phyloP scores from a whole-genome alignment of 1,284 basidiomycete genomes.

The Apiotrichum gamsii region DNA sequence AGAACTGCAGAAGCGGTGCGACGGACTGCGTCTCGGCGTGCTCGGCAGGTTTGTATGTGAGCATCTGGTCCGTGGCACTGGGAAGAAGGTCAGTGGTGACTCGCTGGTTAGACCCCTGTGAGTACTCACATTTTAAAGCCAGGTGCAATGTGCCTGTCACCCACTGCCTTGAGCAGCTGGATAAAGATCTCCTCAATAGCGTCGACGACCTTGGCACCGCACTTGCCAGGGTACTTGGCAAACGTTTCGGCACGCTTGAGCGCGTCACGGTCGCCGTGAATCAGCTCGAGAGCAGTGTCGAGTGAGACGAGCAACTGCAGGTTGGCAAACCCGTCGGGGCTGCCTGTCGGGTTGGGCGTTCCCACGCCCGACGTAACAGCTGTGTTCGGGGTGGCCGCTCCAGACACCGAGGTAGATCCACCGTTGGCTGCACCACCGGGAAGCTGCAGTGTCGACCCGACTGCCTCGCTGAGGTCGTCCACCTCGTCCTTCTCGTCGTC shows the following conservation, averaged over 20 bases:
- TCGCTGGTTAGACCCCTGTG: background rate
- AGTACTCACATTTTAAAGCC: conserved; percentile 76
- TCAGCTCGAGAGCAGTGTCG: conserved; percentile 82
- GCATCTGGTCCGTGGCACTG: conserved; percentile 79
- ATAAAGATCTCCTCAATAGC: conserved; percentile 91
- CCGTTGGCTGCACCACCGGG: background rate
- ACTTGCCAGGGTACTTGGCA: conserved; percentile 71
- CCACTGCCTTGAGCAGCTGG: conserved; percentile 68
- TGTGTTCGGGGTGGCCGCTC: conserved; percentile 4
- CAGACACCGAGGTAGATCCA: background rate
- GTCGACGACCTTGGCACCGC: conserved; percentile 72
- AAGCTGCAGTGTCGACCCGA: conserved; percentile 1
- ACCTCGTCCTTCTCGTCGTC: conserved; percentile 9
- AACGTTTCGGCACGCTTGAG: conserved; percentile 91
- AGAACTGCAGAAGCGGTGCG: conserved; percentile 89
- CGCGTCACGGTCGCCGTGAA: conserved; percentile 83
- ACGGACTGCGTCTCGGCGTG: conserved; percentile 71
- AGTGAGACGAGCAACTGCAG: conserved; percentile 85
- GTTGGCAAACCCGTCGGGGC: conserved; percentile 51
- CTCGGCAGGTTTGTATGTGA: conserved; percentile 75
- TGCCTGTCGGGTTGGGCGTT: conserved; percentile 16
- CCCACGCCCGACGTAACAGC: background rate
- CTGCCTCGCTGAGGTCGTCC: background rate
- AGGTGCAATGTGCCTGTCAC: conserved; percentile 72
- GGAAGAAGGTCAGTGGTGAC: too few species aligned